Evolutionary conservation across 352 stramenopile genomes (phyloP).

Genomic region (Aphanomyces astaci): DNA sequence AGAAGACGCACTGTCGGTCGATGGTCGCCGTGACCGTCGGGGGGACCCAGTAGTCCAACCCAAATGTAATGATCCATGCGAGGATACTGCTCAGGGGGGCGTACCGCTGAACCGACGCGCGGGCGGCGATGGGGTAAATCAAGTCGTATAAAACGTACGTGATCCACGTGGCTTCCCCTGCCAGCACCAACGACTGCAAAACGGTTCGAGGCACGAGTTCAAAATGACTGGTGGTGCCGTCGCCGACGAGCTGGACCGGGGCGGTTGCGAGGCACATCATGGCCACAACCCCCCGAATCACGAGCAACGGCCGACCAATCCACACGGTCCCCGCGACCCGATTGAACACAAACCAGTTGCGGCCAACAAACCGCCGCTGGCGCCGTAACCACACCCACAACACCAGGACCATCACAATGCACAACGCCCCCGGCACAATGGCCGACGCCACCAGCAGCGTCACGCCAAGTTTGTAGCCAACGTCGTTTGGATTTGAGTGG

Average conservation of each 20-base stretch:
- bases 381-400: background rate
- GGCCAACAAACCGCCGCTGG: background rate
- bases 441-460: background rate
- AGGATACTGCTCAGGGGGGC: background rate
- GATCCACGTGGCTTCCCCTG: slow-evolving; percentile 14
- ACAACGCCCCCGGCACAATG: background rate
- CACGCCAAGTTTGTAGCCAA: background rate
- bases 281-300: background rate
- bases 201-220: background rate
- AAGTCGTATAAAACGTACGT: slow-evolving; percentile 12
- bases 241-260: background rate
- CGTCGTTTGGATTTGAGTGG: background rate
- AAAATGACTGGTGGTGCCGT: background rate
- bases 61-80: background rate
- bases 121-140: background rate
- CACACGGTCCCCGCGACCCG: slow-evolving; percentile 8
- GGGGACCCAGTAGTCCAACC: background rate
- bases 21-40: background rate
- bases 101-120: background rate
- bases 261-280: slow-evolving; percentile 11
- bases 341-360: slow-evolving; percentile 23
- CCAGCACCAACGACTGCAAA: background rate
- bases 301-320: slow-evolving; percentile 9
- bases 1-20: background rate
- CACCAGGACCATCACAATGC: background rate